Evolutionary conservation across 2,329 filamentous ascomycete genomes (phyloP).

Genomic region (Monilinia laxa): DNA sequence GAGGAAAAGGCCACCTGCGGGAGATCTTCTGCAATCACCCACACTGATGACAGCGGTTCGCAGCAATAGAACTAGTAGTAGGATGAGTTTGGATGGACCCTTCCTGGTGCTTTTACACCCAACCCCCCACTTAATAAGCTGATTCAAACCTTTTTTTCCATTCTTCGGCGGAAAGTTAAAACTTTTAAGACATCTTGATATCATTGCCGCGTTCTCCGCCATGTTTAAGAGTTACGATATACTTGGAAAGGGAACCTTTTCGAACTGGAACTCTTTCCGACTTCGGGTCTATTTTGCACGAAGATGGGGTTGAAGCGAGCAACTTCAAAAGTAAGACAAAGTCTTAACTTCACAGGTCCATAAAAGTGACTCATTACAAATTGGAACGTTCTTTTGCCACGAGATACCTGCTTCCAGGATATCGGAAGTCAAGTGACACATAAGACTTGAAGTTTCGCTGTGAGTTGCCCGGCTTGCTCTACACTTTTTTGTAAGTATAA

Average conservation of each 20-base stretch:
- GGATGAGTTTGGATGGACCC: conserved; percentile 4
- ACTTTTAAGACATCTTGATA: neutral
- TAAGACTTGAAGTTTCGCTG: neutral
- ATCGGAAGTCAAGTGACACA: conserved; percentile 26
- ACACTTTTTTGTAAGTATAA: neutral
- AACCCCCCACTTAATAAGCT: neutral
- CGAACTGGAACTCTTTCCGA: neutral
- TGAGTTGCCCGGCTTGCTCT: conserved; percentile 4
- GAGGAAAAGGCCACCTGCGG: conserved; percentile 6
- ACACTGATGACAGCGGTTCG: conserved; percentile 8
- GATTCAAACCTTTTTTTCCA: neutral
- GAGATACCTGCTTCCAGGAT: conserved; percentile 25
- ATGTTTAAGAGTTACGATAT: neutral
- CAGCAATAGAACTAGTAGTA: neutral
- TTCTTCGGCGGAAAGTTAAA: conserved; percentile 6
- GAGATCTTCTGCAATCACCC: conserved; percentile 23
- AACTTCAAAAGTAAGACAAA: conserved; percentile 20
- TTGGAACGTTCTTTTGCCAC: conserved; percentile 20
- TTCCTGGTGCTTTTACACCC: neutral
- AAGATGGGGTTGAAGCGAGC: conserved; percentile 3
- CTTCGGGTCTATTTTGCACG: conserved; percentile 5
- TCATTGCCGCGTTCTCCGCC: conserved; percentile 13
- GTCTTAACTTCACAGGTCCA: neutral
- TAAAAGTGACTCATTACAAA: conserved; percentile 23
- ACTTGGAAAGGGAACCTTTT: neutral